These are phyloP conservation scores for Sarocladium oryzae DNA, from an alignment of 2,329 filamentous ascomycete species.

Conservation along the genomic window DNA sequence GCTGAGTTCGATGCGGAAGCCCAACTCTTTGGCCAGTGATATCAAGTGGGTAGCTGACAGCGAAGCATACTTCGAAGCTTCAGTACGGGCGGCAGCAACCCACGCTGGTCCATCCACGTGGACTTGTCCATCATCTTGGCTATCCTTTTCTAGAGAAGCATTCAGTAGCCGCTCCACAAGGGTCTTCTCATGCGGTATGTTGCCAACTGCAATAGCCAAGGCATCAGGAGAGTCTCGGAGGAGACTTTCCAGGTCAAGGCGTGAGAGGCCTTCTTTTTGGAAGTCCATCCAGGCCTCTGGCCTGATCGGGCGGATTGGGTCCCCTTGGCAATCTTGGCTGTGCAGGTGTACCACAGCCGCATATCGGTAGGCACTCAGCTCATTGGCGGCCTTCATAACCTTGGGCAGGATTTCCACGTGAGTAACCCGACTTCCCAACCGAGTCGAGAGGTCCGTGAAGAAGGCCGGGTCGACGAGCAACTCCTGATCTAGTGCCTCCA, in stretches of 20 bases:
- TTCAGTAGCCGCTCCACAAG: constrained; percentile 20
- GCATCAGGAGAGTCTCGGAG: constrained; percentile 8
- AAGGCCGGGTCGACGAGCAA: constrained; percentile 18
- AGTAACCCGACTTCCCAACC: constrained; percentile 13
- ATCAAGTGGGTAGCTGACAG: constrained; percentile 15
- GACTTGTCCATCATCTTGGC: not conserved
- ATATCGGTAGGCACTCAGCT: constrained; percentile 23
- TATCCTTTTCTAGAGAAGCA: constrained; percentile 9
- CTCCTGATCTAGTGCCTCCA: constrained; percentile 14
- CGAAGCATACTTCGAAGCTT: constrained; percentile 6
- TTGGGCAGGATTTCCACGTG: constrained; percentile 25
- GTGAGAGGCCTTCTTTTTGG: constrained; percentile 9
- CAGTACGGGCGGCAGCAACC: constrained; percentile 7
- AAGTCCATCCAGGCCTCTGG: constrained; percentile 17
- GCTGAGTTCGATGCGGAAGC: constrained; percentile 37
- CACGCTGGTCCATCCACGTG: constrained; percentile 5
- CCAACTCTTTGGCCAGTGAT: constrained; percentile 21
- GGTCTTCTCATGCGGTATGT: constrained; percentile 24
- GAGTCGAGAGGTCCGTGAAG: constrained; percentile 14
- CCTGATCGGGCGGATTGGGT: constrained; percentile 12
- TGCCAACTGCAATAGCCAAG: constrained; percentile 14
- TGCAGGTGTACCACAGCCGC: constrained; percentile 18
- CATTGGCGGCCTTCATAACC: constrained; percentile 21
- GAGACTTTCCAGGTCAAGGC: constrained; percentile 9
- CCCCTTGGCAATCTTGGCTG: not conserved